Conservation (phyloP, 306 rosid genomes). For the Cucurbita maxima region DNA sequence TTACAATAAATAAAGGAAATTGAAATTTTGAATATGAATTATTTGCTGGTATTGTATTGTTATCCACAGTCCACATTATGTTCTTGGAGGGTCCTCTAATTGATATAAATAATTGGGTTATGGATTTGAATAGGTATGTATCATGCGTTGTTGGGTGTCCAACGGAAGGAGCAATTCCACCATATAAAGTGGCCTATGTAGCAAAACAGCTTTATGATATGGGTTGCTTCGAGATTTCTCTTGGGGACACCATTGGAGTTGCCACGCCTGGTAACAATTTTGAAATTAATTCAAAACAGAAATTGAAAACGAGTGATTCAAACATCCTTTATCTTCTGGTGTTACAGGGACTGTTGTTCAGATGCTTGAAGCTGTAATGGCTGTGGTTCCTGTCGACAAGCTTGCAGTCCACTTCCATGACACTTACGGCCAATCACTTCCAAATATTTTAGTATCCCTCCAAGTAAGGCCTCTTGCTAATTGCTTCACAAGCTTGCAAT, state of each 20-base stretch:
- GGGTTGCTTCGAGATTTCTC: conserved; percentile 98
- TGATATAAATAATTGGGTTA: not conserved
- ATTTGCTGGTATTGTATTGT: not conserved
- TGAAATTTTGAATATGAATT: not conserved
- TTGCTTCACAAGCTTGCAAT: not conserved
- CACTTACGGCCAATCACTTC: conserved; percentile 80
- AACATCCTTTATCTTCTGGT: not conserved
- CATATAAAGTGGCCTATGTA: conserved; percentile 79
- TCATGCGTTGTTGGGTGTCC: conserved; percentile 92
- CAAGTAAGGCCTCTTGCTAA: conserved; percentile 47
- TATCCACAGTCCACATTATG: not conserved
- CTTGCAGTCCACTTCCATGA: conserved; percentile 92
- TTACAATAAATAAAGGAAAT: too few relatives aligned
- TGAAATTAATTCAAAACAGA: not conserved
- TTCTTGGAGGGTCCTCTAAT: conserved; percentile 1
- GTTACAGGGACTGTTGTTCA: conserved; percentile 58
- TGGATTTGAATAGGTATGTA: conserved; percentile 50
- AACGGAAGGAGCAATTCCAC: conserved; percentile 67
- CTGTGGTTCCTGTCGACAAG: conserved; percentile 55
- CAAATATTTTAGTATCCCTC: conserved; percentile 68
- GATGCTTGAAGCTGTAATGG: conserved; percentile 77
- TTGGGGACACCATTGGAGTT: conserved; percentile 87
- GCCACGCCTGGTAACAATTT: conserved; percentile 67
- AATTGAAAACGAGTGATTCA: not conserved
- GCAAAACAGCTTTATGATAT: conserved; percentile 76